Conservation (phyloP, 2,329 filamentous ascomycete species). For the Diplodia mutila region DNA sequence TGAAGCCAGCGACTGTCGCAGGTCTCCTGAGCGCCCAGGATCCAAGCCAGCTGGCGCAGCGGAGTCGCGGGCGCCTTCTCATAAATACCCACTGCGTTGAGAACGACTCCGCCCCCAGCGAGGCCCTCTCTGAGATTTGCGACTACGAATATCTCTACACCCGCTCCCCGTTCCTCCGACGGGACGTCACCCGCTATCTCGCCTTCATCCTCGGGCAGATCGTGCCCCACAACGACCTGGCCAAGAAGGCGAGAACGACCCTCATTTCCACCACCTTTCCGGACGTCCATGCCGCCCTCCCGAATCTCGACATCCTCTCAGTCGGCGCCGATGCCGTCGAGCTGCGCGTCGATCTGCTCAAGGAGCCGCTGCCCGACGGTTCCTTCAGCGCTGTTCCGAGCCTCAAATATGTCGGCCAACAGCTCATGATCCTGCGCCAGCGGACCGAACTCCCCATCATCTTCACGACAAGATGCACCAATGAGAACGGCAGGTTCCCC, state of each 20-base stretch:
- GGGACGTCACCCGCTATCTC: slow-evolving; percentile 77
- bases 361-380: slow-evolving; percentile 69
- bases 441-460: slow-evolving; percentile 88
- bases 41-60: slow-evolving; percentile 15
- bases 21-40: slow-evolving; percentile 45
- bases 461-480: slow-evolving; percentile 80
- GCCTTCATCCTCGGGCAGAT: slow-evolving; percentile 80
- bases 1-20: slow-evolving; percentile 67
- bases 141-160: slow-evolving; percentile 90
- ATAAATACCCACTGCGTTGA: slow-evolving; percentile 80
- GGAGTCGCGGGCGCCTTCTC: slow-evolving; percentile 61
- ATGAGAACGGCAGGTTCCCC: slow-evolving; percentile 81
- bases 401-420: slow-evolving; percentile 81
- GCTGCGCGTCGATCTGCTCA: slow-evolving; percentile 78
- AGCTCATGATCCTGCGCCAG: slow-evolving; percentile 81
- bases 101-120: slow-evolving; percentile 60
- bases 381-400: slow-evolving; percentile 70
- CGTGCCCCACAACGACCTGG: slow-evolving; percentile 75
- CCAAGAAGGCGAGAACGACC: slow-evolving; percentile 77
- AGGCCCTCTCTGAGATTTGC: slow-evolving; percentile 67
- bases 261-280: slow-evolving; percentile 89
- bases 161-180: slow-evolving; percentile 69
- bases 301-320: slow-evolving; percentile 84
- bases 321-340: slow-evolving; percentile 87
- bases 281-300: slow-evolving; percentile 78